Base-by-base conservation (phyloP, 2,329 filamentous ascomycete species). In the Pezicula carpinea region DNA sequence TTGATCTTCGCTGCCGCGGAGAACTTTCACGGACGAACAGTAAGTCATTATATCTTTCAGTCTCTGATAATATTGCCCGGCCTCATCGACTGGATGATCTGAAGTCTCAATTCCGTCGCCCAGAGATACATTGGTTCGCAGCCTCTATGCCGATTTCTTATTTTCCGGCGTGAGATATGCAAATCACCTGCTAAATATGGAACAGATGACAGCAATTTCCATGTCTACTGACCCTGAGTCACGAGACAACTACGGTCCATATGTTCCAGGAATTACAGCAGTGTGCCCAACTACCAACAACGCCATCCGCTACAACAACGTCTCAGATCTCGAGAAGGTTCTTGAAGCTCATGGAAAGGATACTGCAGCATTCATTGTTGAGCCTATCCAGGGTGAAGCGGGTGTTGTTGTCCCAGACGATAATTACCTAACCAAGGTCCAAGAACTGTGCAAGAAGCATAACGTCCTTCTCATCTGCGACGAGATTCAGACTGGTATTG, bases 401-500 rank as follows among this genome's bases (percentile, higher is more conserved):
- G 93, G 93, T 53, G 95, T 99, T 40, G 88, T 97, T 11, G 93
- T 97, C 8, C 93, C 93, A 5, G 87, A 92, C 56, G 88, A 92
- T 43, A 84, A 85, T 69, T 99, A 99, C 70, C 80, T 99, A 29
- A 69, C 75, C 57, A 82, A 85, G 62, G 88, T 91, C 39, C 80
- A 89, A 47, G 86, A 79, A 19, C 83, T 97, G 19, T 99, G 93
- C 75, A 89, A 89, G 69, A 87, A 95, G 76, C 82, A 97, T 77
- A 96, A 96, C 55, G 90, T 95, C 33, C 82, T 99, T 40, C 74
- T 99, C 64, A 97, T 99, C 68, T 95, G 89, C 68, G 93, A 99
- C 66, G 93, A 99, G 77, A 96, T 99, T 61, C 93, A 99, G 72
- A 99, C 93, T 5, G 92, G 92, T 56, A 96, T 99, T 64, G 93